Base-by-base conservation (phyloP, 495 filamentous ascomycete genomes). In the Halenospora varia region DNA sequence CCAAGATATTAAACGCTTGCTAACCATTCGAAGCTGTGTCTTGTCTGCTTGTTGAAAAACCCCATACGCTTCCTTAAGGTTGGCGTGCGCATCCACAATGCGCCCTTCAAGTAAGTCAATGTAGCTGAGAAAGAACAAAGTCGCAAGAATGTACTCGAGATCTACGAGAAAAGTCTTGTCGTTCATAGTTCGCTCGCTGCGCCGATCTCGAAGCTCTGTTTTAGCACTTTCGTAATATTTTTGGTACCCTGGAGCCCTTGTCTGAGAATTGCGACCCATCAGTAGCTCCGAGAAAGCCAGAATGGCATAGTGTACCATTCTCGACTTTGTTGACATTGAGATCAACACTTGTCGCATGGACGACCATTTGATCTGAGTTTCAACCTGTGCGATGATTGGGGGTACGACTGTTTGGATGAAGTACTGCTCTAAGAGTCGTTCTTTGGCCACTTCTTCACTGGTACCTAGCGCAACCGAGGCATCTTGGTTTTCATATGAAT, bases 61-160 rank as follows among this genome's bases (percentile, higher is more conserved):
- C 15, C 56, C 51, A 26, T 66, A 62, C 20, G 59, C 57, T 42
- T 55, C 50, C 48, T 69, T 65, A 17, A 72, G 63, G 22, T 68
- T 59, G 10, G 61, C 25, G 25, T 67, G 66, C 15, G 65, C 63
- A 39, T 58, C 56, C 22, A 51, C 51, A 6, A 62, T 60, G 29
- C 61, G 54, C n/a, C 53, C 57, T 50, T 69, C 62, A 3, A 66
- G 52, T 10, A 70, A 48, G 25, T 64, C 63, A 10, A 64, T 66
- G 45, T 70, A 72, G 20, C 66, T 65, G 0, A 69, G 63, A 48
- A 72, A 70, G 62, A 70, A 69, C n/a, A 66, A 55, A 3, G 69
- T 64, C 19, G 69, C 66, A 15, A 71, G 51, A 60, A 55, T 48
- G 48, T 51, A 18, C 8, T 57, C 55, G 0, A 55, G 23, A 25